These are phyloP conservation scores for Zymoseptoria passerinii DNA, from an alignment of 2,329 filamentous ascomycete species.

Conservation along the genomic window DNA sequence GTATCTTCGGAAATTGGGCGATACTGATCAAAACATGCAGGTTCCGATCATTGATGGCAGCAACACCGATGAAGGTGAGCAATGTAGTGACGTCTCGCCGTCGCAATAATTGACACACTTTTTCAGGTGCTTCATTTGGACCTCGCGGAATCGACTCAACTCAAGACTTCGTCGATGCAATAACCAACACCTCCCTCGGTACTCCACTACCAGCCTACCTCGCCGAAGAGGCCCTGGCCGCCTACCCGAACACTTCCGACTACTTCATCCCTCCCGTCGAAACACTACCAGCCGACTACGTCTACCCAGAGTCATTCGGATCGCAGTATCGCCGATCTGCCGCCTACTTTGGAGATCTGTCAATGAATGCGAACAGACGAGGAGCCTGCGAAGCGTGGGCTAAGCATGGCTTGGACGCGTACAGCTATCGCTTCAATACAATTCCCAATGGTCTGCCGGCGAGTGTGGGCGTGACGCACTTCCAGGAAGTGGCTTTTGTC, in stretches of 20 bases:
- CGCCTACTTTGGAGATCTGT: slow-evolving; percentile 48
- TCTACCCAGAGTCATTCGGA: slow-evolving; percentile 32
- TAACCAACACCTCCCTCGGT: slow-evolving; percentile 25
- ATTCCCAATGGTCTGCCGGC: slow-evolving; percentile 38
- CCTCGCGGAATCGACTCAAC: slow-evolving; percentile 48
- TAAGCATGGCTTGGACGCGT: slow-evolving; percentile 42
- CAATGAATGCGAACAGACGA: slow-evolving; percentile 50
- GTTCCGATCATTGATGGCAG: slow-evolving; percentile 52
- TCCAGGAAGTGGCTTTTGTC: slow-evolving; percentile 42
- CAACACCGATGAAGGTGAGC: slow-evolving; percentile 54
- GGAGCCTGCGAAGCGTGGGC: slow-evolving; percentile 47
- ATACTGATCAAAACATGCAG: neutral
- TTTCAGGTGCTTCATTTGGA: neutral
- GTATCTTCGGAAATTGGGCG: neutral
- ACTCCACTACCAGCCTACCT: slow-evolving; percentile 18
- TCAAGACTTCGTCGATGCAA: slow-evolving; percentile 41
- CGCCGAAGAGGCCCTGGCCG: slow-evolving; percentile 35
- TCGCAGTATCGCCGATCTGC: slow-evolving; percentile 47
- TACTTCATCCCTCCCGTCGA: slow-evolving; percentile 40
- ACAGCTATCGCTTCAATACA: slow-evolving; percentile 57
- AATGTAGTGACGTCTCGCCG: slow-evolving; percentile 32
- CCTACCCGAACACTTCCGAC: slow-evolving; percentile 47
- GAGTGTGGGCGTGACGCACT: slow-evolving; percentile 44
- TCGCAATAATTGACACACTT: slow-evolving; percentile 9
- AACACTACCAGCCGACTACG: slow-evolving; percentile 33